Conservation (phyloP, 331 rosid species). For the Malus hybrid region DNA sequence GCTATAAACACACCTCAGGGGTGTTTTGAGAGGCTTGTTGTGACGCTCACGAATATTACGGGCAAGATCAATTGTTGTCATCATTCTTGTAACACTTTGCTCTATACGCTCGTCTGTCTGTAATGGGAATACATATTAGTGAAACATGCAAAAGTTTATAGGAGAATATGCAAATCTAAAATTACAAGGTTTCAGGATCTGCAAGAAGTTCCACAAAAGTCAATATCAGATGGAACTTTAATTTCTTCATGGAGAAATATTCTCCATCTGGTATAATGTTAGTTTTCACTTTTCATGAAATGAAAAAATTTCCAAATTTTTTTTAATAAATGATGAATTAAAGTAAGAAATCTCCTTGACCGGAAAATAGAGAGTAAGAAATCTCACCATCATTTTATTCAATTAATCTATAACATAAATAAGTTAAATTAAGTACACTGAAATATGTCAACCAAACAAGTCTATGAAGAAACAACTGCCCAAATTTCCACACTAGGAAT, state of each 20-base stretch:
- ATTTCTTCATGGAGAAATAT: not conserved
- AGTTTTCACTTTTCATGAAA: not conserved
- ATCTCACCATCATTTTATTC: not conserved
- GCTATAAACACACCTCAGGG: conserved; percentile 52
- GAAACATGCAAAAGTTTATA: not conserved
- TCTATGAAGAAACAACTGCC: no score
- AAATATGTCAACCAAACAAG: not conserved
- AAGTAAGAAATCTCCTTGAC: not conserved
- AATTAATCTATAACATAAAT: not conserved
- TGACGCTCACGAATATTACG: conserved; percentile 95
- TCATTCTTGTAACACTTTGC: conserved; percentile 90
- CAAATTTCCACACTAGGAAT: not conserved
- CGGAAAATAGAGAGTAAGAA: no score
- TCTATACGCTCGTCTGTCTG: conserved; percentile 85
- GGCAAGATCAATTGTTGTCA: conserved; percentile 86
- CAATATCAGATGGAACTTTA: not conserved
- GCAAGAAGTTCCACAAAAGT: not conserved
- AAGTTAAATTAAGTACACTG: not conserved
- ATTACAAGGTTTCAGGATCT: not conserved
- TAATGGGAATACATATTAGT: not conserved
- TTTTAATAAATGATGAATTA: not conserved
- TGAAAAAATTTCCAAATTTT: not conserved
- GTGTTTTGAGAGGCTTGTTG: conserved; percentile 89
- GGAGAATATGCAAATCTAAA: not conserved
- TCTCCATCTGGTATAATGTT: not conserved